A percentile compares a stretch with the other conserved stretches of the same genome.
These are phyloP conservation scores for Lachnellula occidentalis DNA, from an alignment of 2,329 filamentous ascomycete species.

Conservation along the genomic window DNA sequence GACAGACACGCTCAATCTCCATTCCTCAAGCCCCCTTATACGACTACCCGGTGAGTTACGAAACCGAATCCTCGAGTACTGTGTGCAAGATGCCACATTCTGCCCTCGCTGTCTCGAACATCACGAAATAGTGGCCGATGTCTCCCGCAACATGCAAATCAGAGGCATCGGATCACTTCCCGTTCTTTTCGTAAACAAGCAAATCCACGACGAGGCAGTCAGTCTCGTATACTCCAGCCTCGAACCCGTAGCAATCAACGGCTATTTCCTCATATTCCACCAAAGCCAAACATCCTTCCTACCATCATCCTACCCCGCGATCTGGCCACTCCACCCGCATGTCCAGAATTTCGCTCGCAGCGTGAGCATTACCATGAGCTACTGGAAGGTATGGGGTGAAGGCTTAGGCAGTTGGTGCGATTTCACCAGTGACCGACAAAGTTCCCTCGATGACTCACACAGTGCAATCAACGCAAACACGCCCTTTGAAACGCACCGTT, in stretches of 20 bases:
- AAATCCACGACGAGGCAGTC: neutral
- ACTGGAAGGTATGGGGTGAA: neutral
- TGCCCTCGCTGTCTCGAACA: neutral
- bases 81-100: neutral
- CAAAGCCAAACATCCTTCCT: neutral
- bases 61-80: neutral
- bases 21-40: neutral
- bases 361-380: neutral
- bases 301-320: neutral
- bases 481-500: neutral
- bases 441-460: neutral
- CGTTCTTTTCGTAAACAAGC: neutral
- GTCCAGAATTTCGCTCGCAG: neutral
- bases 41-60: neutral
- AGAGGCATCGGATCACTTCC: neutral
- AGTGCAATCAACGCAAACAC: neutral
- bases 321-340: neutral
- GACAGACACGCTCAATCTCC: neutral
- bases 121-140: neutral
- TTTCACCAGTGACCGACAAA: neutral
- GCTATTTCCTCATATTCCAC: neutral
- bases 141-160: neutral
- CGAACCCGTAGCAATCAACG: neutral
- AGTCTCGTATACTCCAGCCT: neutral
- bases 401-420: neutral